Base-by-base conservation (phyloP, 2,329 filamentous ascomycete genomes). In the Hymenoscyphus fructigenus region DNA sequence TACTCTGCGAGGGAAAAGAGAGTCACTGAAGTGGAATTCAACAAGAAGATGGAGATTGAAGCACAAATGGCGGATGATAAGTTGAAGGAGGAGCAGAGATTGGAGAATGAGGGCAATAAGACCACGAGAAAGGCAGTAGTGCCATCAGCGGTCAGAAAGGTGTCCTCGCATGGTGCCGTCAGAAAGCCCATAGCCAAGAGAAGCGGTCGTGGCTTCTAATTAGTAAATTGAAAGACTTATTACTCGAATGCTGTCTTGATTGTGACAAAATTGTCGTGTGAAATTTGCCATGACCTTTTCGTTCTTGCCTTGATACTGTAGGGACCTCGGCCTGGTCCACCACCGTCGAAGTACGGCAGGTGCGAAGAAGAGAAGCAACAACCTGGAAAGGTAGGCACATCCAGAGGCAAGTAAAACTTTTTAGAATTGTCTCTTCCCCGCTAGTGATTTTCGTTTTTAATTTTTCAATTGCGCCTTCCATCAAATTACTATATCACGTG, bases 11-110 rank as follows among this genome's bases (percentile, higher is more conserved):
- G 91, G 29, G 91, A 97, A 73, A 94, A 93, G 78, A 86, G 91
- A 62, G 87, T 97, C 58, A 94, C 90, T 0, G 94, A 98, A 79
- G 89, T 88, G 17, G 94, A 97, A 76, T 97, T 97, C 76, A 97
- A 96, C 75, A 84, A 88, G 60, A 93, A 91, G 77, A 93, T 96
- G 84, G 93, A 97, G 78, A 93, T 97, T 68, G 93, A 97, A 79
- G 84, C 90, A 2, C 87, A 96, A 78, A 97, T 97, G 91, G 92
- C 90, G 0, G 88, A 90, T 69, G 93, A 97, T 75, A 92, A 92
- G 76, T 85, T 86, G 64, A 80, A 82, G 23, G 88, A 91, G 67
- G 85, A 90, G 71, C 81, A 85, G 67, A 81, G 82, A 69, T 75
- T 82, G 65, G 78, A 77, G 65, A 80, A 78, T 14, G 84, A 87